phyloP scores from a whole-genome alignment of 1,139 yeast genomes.

The Lodderomyces beijingensis region DNA sequence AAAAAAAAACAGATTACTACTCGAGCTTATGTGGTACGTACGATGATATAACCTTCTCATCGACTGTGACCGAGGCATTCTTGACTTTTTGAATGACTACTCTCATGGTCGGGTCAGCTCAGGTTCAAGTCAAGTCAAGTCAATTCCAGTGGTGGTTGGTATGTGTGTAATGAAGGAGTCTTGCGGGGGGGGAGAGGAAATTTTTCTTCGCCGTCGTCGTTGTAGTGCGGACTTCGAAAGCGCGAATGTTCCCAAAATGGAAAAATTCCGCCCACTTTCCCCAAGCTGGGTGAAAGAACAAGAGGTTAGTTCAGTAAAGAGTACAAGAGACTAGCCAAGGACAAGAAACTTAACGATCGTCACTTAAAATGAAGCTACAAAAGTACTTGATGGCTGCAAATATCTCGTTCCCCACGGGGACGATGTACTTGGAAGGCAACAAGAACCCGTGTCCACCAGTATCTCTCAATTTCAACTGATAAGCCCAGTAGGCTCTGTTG shows the following conservation, averaged over 20 bases:
- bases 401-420: slow-evolving; percentile 74
- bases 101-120: slow-evolving; percentile 48
- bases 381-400: slow-evolving; percentile 68
- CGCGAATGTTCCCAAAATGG: too few relatives aligned
- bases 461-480: slow-evolving; percentile 76
- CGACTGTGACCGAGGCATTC: slow-evolving; percentile 82
- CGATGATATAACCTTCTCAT: slow-evolving; percentile 63
- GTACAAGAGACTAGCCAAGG: too few relatives aligned
- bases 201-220: too few relatives aligned
- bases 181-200: too few relatives aligned
- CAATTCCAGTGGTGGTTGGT: too few relatives aligned
- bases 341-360: slow-evolving; percentile 22
- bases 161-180: too few relatives aligned
- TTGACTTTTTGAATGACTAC: slow-evolving; percentile 87
- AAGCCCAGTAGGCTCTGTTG: slow-evolving; percentile 78
- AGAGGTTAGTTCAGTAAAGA: too few relatives aligned
- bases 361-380: slow-evolving; percentile 55
- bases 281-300: too few relatives aligned
- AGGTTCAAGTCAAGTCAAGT: too few relatives aligned
- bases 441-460: slow-evolving; percentile 82
- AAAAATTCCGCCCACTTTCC: too few relatives aligned
- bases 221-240: too few relatives aligned
- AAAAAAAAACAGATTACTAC: background rate
- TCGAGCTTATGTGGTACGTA: slow-evolving; percentile 39
- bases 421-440: slow-evolving; percentile 65